phyloP scores from a whole-genome alignment of 345 rosid genomes.

The Populus ilicifolia region DNA sequence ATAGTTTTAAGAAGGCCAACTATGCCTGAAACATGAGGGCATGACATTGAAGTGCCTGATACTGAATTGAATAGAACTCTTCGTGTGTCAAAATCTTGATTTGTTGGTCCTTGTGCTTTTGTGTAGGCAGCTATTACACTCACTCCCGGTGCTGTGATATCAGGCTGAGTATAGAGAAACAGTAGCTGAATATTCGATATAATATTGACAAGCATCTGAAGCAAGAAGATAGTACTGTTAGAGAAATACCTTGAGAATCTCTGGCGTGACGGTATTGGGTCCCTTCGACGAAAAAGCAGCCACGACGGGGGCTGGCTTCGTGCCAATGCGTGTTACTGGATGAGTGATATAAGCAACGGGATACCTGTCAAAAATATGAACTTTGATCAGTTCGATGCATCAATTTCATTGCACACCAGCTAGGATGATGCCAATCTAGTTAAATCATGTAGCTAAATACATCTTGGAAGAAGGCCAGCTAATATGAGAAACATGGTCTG shows the following conservation, averaged over 20 bases:
- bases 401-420: no score
- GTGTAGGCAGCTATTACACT: constrained; percentile 28
- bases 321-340: constrained; percentile 9
- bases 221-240: neutral
- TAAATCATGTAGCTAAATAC: no score
- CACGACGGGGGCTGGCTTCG: constrained; percentile 22
- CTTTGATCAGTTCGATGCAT: no score
- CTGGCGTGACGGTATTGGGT: constrained; percentile 21
- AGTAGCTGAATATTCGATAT: no score
- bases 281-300: constrained; percentile 34
- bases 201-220: neutral
- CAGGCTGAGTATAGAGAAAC: constrained; percentile 19
- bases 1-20: constrained; percentile 27
- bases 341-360: constrained; percentile 20
- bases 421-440: no score
- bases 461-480: no score
- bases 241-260: constrained; percentile 23
- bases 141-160: constrained; percentile 33
- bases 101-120: constrained; percentile 25
- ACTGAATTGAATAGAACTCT: constrained; percentile 22
- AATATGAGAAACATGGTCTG: no score
- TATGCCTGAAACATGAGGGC: constrained; percentile 34
- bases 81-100: constrained; percentile 22
- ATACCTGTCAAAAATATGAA: constrained; percentile 3
- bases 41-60: constrained; percentile 36